phyloP scores from a whole-genome alignment of 148 eudicot genomes.

The Amaranthus palmeri region DNA sequence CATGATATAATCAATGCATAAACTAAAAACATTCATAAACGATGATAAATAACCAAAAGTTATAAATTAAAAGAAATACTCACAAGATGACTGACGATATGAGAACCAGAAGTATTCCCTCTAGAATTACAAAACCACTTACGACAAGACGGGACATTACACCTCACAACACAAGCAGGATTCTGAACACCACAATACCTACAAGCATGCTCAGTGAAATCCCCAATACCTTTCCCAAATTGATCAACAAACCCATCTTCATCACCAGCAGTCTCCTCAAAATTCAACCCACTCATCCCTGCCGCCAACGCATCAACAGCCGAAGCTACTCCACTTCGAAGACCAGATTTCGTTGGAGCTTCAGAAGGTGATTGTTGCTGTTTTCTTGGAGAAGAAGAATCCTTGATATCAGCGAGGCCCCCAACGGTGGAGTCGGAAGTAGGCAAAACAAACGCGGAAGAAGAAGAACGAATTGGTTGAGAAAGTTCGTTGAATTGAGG shows the following conservation, averaged over 20 bases:
- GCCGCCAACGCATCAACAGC: slow-evolving; percentile 32
- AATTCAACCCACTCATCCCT: slow-evolving; percentile 46
- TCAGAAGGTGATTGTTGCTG: slow-evolving; percentile 11
- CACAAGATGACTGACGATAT: slow-evolving; percentile 58
- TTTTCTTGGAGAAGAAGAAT: not conserved
- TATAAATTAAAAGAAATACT: slow-evolving; percentile 12
- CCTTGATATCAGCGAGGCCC: slow-evolving; percentile 25
- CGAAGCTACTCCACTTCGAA: not conserved
- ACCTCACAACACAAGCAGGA: slow-evolving; percentile 91
- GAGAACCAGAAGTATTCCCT: slow-evolving; percentile 50
- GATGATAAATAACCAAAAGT: no score
- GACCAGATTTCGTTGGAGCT: slow-evolving; percentile 13
- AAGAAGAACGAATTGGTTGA: slow-evolving; percentile 49
- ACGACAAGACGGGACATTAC: slow-evolving; percentile 89
- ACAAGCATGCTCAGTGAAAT: slow-evolving; percentile 84
- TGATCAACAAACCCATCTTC: slow-evolving; percentile 67
- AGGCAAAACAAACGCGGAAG: slow-evolving; percentile 37
- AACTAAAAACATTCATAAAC: no score
- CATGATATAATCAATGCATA: no score
- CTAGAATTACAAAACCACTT: slow-evolving; percentile 96
- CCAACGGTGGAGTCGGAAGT: slow-evolving; percentile 40
- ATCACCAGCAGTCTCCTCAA: slow-evolving; percentile 88
- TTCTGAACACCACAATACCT: slow-evolving; percentile 88
- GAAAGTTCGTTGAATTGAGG: slow-evolving; percentile 75
- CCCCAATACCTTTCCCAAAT: slow-evolving; percentile 56